Conservation (phyloP, 495 filamentous ascomycete genomes). For the Trichoderma orchidacearum region DNA sequence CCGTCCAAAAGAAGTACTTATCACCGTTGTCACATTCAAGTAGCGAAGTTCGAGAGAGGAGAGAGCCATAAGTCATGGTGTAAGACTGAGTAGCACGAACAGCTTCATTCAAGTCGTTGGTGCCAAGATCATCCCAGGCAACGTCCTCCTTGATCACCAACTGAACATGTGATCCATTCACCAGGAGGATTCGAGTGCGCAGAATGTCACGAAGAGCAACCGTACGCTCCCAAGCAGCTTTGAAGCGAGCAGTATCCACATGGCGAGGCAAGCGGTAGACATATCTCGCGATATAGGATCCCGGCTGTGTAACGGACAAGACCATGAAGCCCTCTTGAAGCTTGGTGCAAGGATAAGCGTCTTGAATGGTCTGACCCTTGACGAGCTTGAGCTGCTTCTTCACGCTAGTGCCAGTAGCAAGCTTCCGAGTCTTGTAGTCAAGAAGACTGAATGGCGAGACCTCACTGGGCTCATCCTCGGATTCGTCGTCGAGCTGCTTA, state of each 20-base stretch:
- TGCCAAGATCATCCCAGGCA: not conserved
- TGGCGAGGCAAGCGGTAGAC: constrained; percentile 5
- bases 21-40: not conserved
- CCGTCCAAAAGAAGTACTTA: constrained; percentile 2
- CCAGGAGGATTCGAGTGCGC: not conserved
- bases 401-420: not conserved
- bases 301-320: constrained; percentile 5
- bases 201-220: not conserved
- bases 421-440: not conserved
- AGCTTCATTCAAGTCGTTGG: not conserved
- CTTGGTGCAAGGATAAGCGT: constrained; percentile 47
- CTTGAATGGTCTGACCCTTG: constrained; percentile 13
- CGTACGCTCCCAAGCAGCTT: not conserved
- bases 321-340: constrained; percentile 37
- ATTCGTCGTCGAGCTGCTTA: not conserved
- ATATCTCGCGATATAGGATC: constrained; percentile 32
- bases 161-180: not conserved
- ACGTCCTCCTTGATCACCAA: not conserved
- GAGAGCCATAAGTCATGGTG: not conserved
- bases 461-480: not conserved
- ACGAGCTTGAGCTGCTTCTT: not conserved
- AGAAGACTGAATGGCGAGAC: not conserved
- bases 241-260: constrained; percentile 12
- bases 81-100: not conserved
- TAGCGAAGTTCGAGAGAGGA: not conserved